Conservation (phyloP, 495 filamentous ascomycete species). For the Recurvomyces mirabilis region DNA sequence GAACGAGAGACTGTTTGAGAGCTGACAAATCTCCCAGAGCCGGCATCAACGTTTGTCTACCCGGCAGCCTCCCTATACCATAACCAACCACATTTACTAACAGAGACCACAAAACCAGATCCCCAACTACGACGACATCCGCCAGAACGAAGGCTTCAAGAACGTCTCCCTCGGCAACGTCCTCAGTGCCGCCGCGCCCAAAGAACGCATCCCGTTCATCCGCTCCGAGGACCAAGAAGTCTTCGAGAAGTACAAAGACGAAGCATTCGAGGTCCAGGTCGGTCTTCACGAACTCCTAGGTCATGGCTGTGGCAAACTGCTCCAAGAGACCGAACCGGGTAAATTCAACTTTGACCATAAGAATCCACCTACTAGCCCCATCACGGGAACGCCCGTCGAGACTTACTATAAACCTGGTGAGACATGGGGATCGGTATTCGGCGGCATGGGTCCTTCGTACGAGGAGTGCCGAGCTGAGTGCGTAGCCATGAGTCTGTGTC, state of each 20-base stretch:
- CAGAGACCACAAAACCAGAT: conserved; percentile 57
- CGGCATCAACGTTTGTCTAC: no score
- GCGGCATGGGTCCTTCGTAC: conserved; percentile 71
- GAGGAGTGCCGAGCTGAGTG: conserved; percentile 79
- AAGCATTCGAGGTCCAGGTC: conserved; percentile 88
- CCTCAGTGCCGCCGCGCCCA: conserved; percentile 73
- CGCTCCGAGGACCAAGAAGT: conserved; percentile 56
- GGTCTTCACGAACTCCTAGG: conserved; percentile 92
- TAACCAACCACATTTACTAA: conserved; percentile 33
- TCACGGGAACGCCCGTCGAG: conserved; percentile 62
- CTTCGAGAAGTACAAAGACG: conserved; percentile 70
- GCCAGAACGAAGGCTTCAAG: conserved; percentile 93
- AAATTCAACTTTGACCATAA: conserved; percentile 75
- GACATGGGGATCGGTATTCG: conserved; percentile 89
- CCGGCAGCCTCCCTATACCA: no score
- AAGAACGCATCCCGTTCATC: conserved; percentile 87
- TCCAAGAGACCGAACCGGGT: conserved; percentile 75
- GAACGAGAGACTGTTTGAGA: no score
- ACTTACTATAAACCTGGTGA: conserved; percentile 90
- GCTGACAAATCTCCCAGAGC: no score
- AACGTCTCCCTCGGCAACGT: conserved; percentile 92
- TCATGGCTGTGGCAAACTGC: conserved; percentile 88
- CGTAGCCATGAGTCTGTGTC: conserved; percentile 84
- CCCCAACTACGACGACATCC: conserved; percentile 90
- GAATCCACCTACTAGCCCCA: conserved; percentile 69